These are phyloP conservation scores for Colletotrichum ledebouriae DNA, from an alignment of 2,329 filamentous ascomycete species.

Conservation along the genomic window DNA sequence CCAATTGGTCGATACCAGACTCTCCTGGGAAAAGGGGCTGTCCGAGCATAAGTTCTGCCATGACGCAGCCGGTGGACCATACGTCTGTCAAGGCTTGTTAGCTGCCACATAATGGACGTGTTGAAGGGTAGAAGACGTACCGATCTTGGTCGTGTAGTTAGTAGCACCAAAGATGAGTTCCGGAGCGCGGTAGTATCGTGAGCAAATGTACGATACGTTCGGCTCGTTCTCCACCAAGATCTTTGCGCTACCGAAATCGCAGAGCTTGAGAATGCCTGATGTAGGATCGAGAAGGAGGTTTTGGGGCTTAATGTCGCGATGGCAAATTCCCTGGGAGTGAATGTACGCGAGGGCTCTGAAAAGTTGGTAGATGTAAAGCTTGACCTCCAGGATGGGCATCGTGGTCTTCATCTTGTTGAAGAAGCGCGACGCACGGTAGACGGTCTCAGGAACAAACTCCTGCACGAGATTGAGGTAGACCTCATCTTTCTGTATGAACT, in stretches of 20 bases:
- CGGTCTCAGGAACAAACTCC: constrained; percentile 97
- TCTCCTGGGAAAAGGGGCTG: constrained; percentile 98
- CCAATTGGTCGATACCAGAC: constrained; percentile 97
- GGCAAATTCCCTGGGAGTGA: constrained; percentile 98
- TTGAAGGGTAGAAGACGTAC: constrained; percentile 66
- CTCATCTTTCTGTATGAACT: constrained; percentile 83
- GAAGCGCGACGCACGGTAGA: constrained; percentile 97
- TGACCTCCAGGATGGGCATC: constrained; percentile 98
- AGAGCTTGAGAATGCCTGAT: constrained; percentile 94
- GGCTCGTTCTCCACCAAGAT: constrained; percentile 99
- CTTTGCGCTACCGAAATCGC: constrained; percentile 99
- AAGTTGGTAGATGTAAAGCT: constrained; percentile 99
- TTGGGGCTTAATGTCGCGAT: constrained; percentile 99
- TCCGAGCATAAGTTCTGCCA: constrained; percentile 99
- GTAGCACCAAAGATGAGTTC: constrained; percentile 99
- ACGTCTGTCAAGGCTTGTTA: constrained; percentile 75
- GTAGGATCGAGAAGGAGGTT: constrained; percentile 94
- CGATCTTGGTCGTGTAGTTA: constrained; percentile 99
- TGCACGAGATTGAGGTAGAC: constrained; percentile 98
- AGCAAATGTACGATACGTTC: constrained; percentile 99
- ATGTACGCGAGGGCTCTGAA: constrained; percentile 99
- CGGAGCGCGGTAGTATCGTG: constrained; percentile 96
- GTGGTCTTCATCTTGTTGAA: constrained; percentile 99
- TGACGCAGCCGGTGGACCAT: constrained; percentile 99
- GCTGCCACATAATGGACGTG: constrained; percentile 2